A percentile compares a stretch with the other conserved stretches of the same genome.
These are phyloP conservation scores for Eucalyptus albens DNA, from an alignment of 345 rosid species.

Conservation along the genomic window DNA sequence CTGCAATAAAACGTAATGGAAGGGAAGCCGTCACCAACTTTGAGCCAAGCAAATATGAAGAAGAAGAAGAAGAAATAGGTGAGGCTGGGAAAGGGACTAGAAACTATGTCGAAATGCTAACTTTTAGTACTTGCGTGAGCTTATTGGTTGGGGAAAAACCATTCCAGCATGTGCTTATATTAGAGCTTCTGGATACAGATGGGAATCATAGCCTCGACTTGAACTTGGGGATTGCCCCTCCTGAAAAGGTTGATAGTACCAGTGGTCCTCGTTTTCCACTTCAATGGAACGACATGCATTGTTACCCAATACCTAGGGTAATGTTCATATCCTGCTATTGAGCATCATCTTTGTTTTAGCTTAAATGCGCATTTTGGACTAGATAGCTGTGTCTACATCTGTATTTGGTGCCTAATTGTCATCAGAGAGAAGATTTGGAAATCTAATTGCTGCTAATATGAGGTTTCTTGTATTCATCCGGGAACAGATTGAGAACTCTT, in stretches of 20 bases:
- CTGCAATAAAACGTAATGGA: slow-evolving; percentile 82
- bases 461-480: neutral
- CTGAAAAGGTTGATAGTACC: slow-evolving; percentile 2
- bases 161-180: neutral
- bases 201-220: slow-evolving; percentile 26
- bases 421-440: neutral
- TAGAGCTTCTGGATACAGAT: slow-evolving; percentile 9
- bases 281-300: neutral
- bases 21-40: slow-evolving; percentile 94
- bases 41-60: slow-evolving; percentile 54
- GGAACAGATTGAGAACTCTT: slow-evolving; percentile 19
- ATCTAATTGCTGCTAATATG: neutral
- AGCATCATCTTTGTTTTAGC: neutral
- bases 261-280: neutral
- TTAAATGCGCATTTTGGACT: neutral
- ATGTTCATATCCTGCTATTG: neutral
- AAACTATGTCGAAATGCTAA: neutral
- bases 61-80: slow-evolving; percentile 4
- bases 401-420: neutral
- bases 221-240: slow-evolving; percentile 51
- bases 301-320: neutral
- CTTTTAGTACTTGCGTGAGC: neutral
- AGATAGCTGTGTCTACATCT: neutral
- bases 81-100: slow-evolving; percentile 17
- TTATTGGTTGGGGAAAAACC: neutral